These are phyloP conservation scores for Oryza glumipatula DNA, from an alignment of 176 grass and related monocot species.

Conservation along the genomic window DNA sequence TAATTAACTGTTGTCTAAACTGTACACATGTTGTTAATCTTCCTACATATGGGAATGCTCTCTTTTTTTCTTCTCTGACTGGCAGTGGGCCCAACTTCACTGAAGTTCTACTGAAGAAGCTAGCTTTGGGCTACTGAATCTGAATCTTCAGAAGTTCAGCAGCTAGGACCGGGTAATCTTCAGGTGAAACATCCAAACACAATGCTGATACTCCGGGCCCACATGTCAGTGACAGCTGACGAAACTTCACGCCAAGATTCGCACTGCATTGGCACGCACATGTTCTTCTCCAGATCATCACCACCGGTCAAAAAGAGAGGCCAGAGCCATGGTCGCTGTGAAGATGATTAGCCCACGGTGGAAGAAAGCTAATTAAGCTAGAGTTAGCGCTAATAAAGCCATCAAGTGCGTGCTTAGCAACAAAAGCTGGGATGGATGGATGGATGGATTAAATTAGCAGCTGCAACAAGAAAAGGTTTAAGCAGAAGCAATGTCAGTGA, in stretches of 20 bases:
- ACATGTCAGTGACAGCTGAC: neutral
- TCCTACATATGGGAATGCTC: neutral
- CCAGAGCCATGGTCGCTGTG: neutral
- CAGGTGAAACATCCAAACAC: neutral
- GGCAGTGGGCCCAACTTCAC: neutral
- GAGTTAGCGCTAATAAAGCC: constrained; percentile 7
- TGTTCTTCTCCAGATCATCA: neutral
- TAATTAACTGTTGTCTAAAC: neutral
- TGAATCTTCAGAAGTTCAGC: neutral
- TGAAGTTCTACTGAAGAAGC: neutral
- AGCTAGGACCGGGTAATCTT: neutral
- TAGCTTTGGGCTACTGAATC: neutral
- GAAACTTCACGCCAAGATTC: neutral
- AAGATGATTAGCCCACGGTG: constrained; percentile 36
- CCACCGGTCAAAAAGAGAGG: neutral
- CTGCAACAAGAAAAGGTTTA: neutral
- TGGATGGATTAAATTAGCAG: neutral
- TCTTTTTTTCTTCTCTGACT: neutral
- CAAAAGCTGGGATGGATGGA: neutral
- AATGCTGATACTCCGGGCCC: neutral
- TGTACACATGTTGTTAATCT: neutral
- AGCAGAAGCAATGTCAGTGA: neutral
- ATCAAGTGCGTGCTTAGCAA: neutral
- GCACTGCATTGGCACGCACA: neutral
- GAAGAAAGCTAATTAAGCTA: neutral